phyloP scores from a whole-genome alignment of 116 monocot species.

The Papilionanthe hybrid region DNA sequence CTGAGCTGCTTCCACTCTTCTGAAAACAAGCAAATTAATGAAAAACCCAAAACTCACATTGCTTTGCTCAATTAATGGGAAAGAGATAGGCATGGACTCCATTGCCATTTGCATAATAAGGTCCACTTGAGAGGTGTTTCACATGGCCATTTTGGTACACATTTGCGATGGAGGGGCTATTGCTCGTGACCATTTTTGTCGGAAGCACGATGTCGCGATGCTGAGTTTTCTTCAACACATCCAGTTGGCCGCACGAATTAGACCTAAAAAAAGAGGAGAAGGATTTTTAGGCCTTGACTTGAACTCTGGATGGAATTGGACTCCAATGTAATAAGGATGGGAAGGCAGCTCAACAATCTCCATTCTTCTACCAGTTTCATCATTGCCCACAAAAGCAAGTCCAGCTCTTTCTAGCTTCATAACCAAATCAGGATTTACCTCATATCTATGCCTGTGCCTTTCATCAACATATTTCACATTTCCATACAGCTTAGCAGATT shows the following conservation, averaged over 20 bases:
- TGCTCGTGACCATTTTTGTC: constrained; percentile 1
- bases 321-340: constrained; percentile 54
- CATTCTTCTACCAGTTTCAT: constrained; percentile 47
- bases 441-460: constrained; percentile 48
- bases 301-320: constrained; percentile 63
- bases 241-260: constrained; percentile 58
- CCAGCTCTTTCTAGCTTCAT: constrained; percentile 53
- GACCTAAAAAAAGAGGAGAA: constrained; percentile 44
- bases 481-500: constrained; percentile 66
- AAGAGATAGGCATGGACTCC: constrained; percentile 13
- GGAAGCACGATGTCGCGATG: neutral
- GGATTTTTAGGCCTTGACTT: constrained; percentile 60
- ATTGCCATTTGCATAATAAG: constrained; percentile 22
- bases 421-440: constrained; percentile 60
- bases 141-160: constrained; percentile 20
- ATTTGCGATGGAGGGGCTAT: constrained; percentile 14
- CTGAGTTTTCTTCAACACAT: constrained; percentile 9
- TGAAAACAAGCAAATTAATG: neutral
- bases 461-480: constrained; percentile 36
- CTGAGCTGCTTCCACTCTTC: no score
- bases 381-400: constrained; percentile 50
- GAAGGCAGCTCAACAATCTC: constrained; percentile 56
- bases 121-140: constrained; percentile 20
- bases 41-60: neutral
- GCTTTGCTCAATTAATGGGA: no score